Percentiles rank a stretch among this genome's conserved stretches.
phyloP scores from a whole-genome alignment of 1,284 basidiomycete species.

The Somion occarium region DNA sequence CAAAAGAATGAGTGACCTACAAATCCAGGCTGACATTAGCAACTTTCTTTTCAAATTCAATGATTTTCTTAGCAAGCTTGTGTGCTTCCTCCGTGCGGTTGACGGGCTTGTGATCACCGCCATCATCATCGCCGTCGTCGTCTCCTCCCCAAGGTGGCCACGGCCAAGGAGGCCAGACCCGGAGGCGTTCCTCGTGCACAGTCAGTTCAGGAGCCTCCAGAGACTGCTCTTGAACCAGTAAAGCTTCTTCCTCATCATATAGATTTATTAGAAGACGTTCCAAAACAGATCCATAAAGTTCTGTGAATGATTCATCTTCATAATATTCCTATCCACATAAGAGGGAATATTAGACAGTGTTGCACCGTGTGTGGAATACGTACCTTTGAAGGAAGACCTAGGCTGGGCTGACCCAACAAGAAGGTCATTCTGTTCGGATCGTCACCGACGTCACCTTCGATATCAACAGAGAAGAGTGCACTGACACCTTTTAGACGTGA shows the following conservation, averaged over 20 bases:
- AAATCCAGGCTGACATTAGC: constrained; percentile 79
- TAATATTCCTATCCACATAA: constrained; percentile 80
- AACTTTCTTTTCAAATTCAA: constrained; percentile 80
- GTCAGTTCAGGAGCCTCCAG: constrained; percentile 23
- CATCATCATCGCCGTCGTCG: constrained; percentile 42
- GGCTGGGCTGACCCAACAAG: constrained; percentile 80
- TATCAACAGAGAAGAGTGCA: constrained; percentile 71
- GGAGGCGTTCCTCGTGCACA: constrained; percentile 54
- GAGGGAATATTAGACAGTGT: no score
- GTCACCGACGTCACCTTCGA: constrained; percentile 88
- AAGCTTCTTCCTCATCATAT: constrained; percentile 46
- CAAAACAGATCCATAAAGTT: constrained; percentile 71
- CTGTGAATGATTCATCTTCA: constrained; percentile 67
- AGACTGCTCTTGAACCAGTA: constrained; percentile 15
- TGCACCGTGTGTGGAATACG: constrained; percentile 3
- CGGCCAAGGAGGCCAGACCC: constrained; percentile 78
- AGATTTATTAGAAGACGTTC: constrained; percentile 63
- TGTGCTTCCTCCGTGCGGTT: constrained; percentile 43
- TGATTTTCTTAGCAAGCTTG: constrained; percentile 68
- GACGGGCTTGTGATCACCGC: constrained; percentile 36
- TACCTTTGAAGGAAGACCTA: constrained; percentile 89
- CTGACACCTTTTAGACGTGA: constrained; percentile 51
- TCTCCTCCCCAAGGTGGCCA: constrained; percentile 80
- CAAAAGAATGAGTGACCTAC: constrained; percentile 35
- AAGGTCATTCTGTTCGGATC: constrained; percentile 86